phyloP scores from a whole-genome alignment of 208 protist genomes.

The Blastocrithidia nonstop region DNA sequence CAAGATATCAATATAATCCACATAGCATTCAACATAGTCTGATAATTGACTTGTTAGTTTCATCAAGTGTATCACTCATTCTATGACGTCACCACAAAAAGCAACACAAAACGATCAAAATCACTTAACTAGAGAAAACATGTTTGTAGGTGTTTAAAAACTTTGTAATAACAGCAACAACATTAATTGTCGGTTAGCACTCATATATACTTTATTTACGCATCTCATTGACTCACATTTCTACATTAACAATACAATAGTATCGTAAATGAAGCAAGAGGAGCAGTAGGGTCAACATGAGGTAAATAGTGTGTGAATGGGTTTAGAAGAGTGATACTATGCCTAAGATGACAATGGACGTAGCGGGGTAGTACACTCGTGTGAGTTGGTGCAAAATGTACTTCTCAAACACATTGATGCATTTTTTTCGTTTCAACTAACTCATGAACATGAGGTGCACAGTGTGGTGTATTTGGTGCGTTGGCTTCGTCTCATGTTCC shows the following conservation, averaged over 20 bases:
- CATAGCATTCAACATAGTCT: neutral
- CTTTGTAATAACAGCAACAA: no score
- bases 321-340: conserved; percentile 37
- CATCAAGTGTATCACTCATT: no score
- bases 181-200: neutral
- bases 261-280: no score
- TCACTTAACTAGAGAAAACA: no score
- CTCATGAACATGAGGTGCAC: conserved; percentile 51
- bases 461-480: conserved; percentile 66
- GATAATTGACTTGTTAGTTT: no score
- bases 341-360: conserved; percentile 2
- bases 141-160: no score
- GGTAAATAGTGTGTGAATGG: conserved; percentile 11
- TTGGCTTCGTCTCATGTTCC: conserved; percentile 80
- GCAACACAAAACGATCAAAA: no score
- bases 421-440: conserved; percentile 34
- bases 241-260: neutral
- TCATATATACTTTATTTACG: neutral
- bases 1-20: conserved; percentile 1
- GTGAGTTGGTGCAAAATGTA: conserved; percentile 30
- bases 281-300: no score
- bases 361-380: conserved; percentile 22
- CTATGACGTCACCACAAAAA: no score
- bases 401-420: conserved; percentile 38
- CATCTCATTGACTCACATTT: neutral